Evolutionary conservation across 1,284 basidiomycete species (phyloP).

Genomic region (Naganishia albida): DNA sequence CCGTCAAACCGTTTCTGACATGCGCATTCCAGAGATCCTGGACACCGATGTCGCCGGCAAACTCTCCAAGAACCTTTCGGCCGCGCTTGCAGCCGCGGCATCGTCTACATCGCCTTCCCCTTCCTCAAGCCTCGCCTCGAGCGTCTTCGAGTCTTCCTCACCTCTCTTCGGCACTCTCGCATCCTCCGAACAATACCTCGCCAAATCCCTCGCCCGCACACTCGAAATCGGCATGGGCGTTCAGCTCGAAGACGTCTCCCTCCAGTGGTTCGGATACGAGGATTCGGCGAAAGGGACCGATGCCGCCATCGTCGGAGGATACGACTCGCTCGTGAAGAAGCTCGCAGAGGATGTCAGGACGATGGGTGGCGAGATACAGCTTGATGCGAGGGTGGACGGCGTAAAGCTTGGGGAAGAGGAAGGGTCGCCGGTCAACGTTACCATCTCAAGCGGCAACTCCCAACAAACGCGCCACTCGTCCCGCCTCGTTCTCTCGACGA

Average conservation of each 20-base stretch:
- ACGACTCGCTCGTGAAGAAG: constrained; percentile 53
- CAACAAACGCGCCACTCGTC: constrained; percentile 40
- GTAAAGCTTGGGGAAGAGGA: constrained; percentile 27
- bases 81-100: constrained; percentile 33
- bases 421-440: constrained; percentile 2
- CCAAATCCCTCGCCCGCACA: constrained; percentile 52
- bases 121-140: constrained; percentile 45
- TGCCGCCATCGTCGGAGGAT: constrained; percentile 57
- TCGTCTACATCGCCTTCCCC: constrained; percentile 43
- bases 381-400: constrained; percentile 43
- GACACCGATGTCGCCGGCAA: constrained; percentile 10
- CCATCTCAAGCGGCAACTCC: not conserved
- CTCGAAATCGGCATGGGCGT: constrained; percentile 57
- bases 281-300: constrained; percentile 57
- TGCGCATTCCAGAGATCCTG: constrained; percentile 1
- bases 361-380: constrained; percentile 50
- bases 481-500: constrained; percentile 51
- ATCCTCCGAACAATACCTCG: constrained; percentile 38
- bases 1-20: not conserved
- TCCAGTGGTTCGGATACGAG: constrained; percentile 54
- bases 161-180: constrained; percentile 37
- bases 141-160: constrained; percentile 48
- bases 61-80: constrained; percentile 19
- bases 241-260: constrained; percentile 52
- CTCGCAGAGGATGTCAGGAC: constrained; percentile 48